Percentiles rank a stretch among this genome's conserved stretches.
phyloP scores from a whole-genome alignment of 768 basidiomycete genomes.

The Gymnopilus dilepis region DNA sequence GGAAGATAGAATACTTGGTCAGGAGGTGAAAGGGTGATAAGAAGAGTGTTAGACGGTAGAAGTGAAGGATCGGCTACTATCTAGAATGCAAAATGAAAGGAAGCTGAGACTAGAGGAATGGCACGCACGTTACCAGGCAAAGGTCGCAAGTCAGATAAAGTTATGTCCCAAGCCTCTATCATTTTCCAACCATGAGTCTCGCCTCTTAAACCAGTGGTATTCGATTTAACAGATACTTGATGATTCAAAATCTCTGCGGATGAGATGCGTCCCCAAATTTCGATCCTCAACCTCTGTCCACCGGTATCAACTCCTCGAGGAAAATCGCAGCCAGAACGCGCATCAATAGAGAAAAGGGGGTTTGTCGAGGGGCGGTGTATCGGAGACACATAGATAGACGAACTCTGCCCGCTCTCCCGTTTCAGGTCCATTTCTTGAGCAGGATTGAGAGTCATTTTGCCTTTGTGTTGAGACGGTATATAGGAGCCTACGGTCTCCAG shows the following conservation, averaged over 20 bases:
- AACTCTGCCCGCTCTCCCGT: background rate
- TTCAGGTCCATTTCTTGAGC: background rate
- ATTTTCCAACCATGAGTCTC: conserved; percentile 56
- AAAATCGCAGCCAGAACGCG: conserved; percentile 54
- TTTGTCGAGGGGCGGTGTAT: conserved; percentile 86
- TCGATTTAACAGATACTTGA: background rate
- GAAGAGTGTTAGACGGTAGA: conserved; percentile 75
- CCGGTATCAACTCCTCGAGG: conserved; percentile 59
- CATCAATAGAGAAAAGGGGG: conserved; percentile 72
- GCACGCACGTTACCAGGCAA: conserved; percentile 65
- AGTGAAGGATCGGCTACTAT: conserved; percentile 37
- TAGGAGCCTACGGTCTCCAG: background rate
- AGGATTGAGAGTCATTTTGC: conserved; percentile 4
- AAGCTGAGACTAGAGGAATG: background rate
- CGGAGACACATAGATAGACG: conserved; percentile 74
- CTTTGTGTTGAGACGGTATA: conserved; percentile 11
- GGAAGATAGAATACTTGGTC: conserved; percentile 67
- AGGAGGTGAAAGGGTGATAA: conserved; percentile 68
- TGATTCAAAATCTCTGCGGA: background rate
- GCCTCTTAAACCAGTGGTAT: no score
- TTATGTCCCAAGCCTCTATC: conserved; percentile 70
- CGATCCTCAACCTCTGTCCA: conserved; percentile 55
- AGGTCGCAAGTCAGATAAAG: conserved; percentile 60
- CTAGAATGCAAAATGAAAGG: conserved; percentile 29
- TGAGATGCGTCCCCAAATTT: conserved; percentile 59